Base-by-base conservation (phyloP, 2,329 filamentous ascomycete species). In the Cordyceps cateniannulata region DNA sequence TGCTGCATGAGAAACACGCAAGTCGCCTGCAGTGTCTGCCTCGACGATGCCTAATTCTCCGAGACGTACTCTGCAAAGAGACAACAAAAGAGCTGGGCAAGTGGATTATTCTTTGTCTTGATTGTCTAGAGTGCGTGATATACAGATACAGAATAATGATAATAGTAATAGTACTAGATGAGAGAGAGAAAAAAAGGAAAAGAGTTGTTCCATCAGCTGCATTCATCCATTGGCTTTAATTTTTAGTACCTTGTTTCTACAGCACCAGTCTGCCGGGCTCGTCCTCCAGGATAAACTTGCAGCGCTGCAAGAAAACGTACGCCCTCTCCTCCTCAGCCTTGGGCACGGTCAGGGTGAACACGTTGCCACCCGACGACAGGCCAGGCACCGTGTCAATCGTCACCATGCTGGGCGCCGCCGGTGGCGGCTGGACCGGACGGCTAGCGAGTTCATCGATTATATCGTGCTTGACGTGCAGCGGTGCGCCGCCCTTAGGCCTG, bases 241-340 rank as follows among this genome's bases (percentile, higher is more conserved):
- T 2, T 35, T 10, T 35, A 2, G 12, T 12, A 2, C n/a, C n/a
- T 35, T 12, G 29, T 35, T 44, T 55, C 62, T 73, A 87, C 71
- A 87, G 69, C 52, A 96, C 84, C 69, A 96, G 75, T 68, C 87
- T 82, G 38, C 87, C 90, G 16, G 91, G 91, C 75, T 95, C 89
- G 65, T 85, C 81, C 75, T 96, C 91, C 66, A 99, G 75, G 27
- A 93, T 86, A 50, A 81, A 77, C 85, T 96, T 97, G 70, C 97
- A 84, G 67, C 91, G 85, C 76, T 93, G 88, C 65, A 99, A 75
- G 77, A 97, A 99, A 12, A 87, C 81, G 69, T 84, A 81, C 16
- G 91, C 95, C 68, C 92, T 82, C 77, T 87, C 85, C 81, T 93
- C 89, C 73, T 99, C 95, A 9, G 84, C 85, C 75, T 84, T 85